Percentiles rank a stretch among this genome's conserved stretches.
Evolutionary conservation across 495 filamentous ascomycete genomes (phyloP).

Genomic region (Aspergillus wentii): DNA sequence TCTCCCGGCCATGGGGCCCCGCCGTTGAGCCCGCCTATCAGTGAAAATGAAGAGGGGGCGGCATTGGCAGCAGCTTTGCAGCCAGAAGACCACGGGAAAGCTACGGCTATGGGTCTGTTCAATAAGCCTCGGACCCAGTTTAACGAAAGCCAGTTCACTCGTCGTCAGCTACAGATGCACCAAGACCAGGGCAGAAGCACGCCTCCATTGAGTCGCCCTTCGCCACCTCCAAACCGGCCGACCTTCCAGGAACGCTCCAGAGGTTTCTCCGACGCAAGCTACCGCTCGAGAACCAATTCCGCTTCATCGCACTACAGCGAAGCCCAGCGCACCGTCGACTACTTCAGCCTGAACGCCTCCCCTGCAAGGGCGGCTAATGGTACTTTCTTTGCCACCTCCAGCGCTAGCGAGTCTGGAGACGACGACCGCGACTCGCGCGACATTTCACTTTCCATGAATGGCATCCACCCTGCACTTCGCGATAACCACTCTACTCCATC

Average conservation of each 20-base stretch:
- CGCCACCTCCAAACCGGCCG: slow-evolving; percentile 28
- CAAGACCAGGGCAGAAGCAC: slow-evolving; percentile 61
- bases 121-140: slow-evolving; percentile 71
- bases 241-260: slow-evolving; percentile 28
- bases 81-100: slow-evolving; percentile 76
- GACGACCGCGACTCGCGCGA: slow-evolving; percentile 28
- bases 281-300: slow-evolving; percentile 40
- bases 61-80: slow-evolving; percentile 57
- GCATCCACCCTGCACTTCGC: slow-evolving; percentile 26
- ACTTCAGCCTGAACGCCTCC: slow-evolving; percentile 27
- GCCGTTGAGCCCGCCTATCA: slow-evolving; percentile 69
- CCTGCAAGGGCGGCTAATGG: slow-evolving; percentile 19
- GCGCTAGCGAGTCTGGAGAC: slow-evolving; percentile 39
- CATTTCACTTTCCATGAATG: slow-evolving; percentile 23
- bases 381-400: slow-evolving; percentile 42
- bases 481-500: slow-evolving; percentile 23
- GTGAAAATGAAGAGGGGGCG: slow-evolving; percentile 58
- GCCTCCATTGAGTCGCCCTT: slow-evolving; percentile 29
- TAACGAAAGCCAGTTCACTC: slow-evolving; percentile 78
- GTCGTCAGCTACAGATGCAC: slow-evolving; percentile 75
- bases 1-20: slow-evolving; percentile 47
- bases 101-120: slow-evolving; percentile 80
- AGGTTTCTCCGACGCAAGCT: slow-evolving; percentile 38
- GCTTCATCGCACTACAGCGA: slow-evolving; percentile 42
- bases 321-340: slow-evolving; percentile 21